Evolutionary conservation across 805 yeast genomes (phyloP).

Genomic region (Pichia ethanolica): DNA sequence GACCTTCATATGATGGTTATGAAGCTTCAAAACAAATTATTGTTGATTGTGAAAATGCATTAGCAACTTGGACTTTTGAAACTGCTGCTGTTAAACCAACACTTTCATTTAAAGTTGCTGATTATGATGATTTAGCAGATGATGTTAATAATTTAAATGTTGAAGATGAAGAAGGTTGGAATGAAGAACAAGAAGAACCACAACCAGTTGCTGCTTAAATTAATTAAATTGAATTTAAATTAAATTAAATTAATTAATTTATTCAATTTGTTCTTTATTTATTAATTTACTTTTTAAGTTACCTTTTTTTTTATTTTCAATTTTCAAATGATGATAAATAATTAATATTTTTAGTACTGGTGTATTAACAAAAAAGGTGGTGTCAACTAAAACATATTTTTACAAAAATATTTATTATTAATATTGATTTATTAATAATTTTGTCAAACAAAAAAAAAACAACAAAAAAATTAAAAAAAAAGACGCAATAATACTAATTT

Average conservation of each 20-base stretch:
- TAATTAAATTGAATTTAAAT: neutral
- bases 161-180: slow-evolving; percentile 44
- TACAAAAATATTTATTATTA: too few species aligned
- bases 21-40: slow-evolving; percentile 85
- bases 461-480: neutral
- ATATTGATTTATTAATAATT: neutral
- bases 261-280: too few species aligned
- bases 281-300: too few species aligned
- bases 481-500: neutral
- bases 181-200: slow-evolving; percentile 12
- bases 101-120: slow-evolving; percentile 50
- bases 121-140: slow-evolving; percentile 37
- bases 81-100: slow-evolving; percentile 79
- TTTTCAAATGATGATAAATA: too few species aligned
- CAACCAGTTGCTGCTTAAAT: slow-evolving; percentile 21
- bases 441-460: neutral
- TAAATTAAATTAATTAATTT: neutral
- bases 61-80: slow-evolving; percentile 79
- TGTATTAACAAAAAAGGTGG: too few species aligned
- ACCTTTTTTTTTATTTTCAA: too few species aligned
- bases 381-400: too few species aligned
- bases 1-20: slow-evolving; percentile 84
- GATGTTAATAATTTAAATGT: slow-evolving; percentile 43
- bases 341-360: too few species aligned
- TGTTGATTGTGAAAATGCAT: slow-evolving; percentile 76